phyloP scores from a whole-genome alignment of 1,284 basidiomycete species.

The Papiliotrema terrestris region DNA sequence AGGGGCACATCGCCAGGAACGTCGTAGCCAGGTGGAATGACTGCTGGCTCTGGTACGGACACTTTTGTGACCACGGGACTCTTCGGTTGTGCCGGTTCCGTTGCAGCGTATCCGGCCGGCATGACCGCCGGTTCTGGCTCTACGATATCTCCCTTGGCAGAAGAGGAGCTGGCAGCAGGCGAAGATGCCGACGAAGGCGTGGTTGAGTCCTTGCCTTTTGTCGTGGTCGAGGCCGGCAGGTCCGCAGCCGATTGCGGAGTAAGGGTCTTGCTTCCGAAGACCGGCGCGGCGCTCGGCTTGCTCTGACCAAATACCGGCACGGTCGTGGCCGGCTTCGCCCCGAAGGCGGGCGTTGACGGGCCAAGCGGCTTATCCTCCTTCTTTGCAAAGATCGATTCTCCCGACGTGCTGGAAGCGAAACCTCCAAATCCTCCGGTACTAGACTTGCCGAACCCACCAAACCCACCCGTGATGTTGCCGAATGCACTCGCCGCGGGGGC shows the following conservation, averaged over 20 bases:
- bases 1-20: neutral
- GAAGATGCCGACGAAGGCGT: neutral
- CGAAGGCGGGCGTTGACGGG: neutral
- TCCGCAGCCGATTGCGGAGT: too few relatives aligned
- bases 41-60: too few relatives aligned
- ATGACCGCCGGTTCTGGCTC: constrained; percentile 6
- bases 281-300: constrained; percentile 1
- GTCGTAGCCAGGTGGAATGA: neutral
- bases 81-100: neutral
- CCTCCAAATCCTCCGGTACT: constrained; percentile 15
- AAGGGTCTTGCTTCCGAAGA: constrained; percentile 10
- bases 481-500: constrained; percentile 10
- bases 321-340: neutral
- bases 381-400: neutral
- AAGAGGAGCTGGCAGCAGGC: neutral
- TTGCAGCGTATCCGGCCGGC: constrained; percentile 2
- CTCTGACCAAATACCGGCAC: neutral
- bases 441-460: constrained; percentile 30
- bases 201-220: neutral
- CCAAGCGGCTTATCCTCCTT: neutral
- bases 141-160: too few relatives aligned
- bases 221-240: too few relatives aligned
- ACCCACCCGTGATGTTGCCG: constrained; percentile 35
- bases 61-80: neutral
- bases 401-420: constrained; percentile 20